Base-by-base conservation (phyloP, 1,139 yeast genomes). In the Eremothecium cymbalariae region DNA sequence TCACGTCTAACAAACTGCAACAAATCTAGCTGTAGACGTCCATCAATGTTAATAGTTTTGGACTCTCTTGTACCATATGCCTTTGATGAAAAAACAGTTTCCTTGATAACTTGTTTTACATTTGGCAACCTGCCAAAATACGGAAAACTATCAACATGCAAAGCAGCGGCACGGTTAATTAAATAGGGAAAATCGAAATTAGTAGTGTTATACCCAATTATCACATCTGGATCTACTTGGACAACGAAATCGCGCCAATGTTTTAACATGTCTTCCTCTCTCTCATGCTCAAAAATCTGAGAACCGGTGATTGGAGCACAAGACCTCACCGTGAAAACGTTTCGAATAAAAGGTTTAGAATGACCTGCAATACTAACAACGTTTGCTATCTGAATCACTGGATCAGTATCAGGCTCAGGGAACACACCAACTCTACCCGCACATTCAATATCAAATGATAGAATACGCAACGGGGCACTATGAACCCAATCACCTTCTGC, bases 51-150 rank as follows among this genome's bases (percentile, higher is more conserved):
- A 30, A 84, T 83, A 9, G 75, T 83, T 55, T 88, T 90, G 32
- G 90, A 83, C 50, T 90, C 97, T 51, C 96, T 74, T 0, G 95
- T 84, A 52, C 99, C 99, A 55, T 83, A 90, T 0, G 99, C 99
- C 53, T 86, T 81, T 2, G 98, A 90, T 34, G 94, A 80, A 62
- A 93, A 93, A 1, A 79, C 72, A 0, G 95, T 66, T 50, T 84
- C 94, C 50, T 75, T 80, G 17, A 77, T 74, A 43, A 79, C 94
- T 56, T 90, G 95, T 46, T 70, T 75, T 2, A 77, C 72, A 33
- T 67, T 64, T 14, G 57, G 60, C 46, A 93, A 60, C 46, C 97
- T 72, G 16, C 97, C 93, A 60, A 93, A 90, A 57, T 64, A 93
- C 2, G 98, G 93, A 59, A 93, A 93, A 12, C 68, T 68, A 3